Conservation (phyloP, 148 eudicot species). For the Rhododendron kiyosumense region DNA sequence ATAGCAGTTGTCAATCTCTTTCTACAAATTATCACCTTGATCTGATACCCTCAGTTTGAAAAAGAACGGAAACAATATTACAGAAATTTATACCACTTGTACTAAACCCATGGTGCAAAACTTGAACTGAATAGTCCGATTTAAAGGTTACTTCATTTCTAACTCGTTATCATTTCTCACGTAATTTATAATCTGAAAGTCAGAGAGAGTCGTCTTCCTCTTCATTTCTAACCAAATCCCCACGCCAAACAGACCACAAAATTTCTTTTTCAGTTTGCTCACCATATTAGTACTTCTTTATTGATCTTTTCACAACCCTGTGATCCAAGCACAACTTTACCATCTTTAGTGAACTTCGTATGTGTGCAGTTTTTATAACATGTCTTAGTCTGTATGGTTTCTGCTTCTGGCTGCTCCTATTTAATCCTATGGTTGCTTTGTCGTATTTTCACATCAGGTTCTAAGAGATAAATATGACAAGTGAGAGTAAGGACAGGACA, state of each 20-base stretch:
- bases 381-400: neutral
- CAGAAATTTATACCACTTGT: neutral
- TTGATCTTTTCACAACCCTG: neutral
- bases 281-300: neutral
- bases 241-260: neutral
- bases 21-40: neutral
- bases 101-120: neutral
- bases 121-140: neutral
- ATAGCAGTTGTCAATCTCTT: neutral
- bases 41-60: neutral
- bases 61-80: neutral
- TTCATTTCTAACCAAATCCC: neutral
- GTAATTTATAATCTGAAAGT: neutral
- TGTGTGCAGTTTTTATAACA: neutral
- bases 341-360: neutral
- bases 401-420: neutral
- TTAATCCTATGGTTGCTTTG: neutral
- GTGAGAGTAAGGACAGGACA: constrained; percentile 54
- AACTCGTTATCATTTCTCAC: neutral
- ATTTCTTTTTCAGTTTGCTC: neutral
- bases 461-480: constrained; percentile 31
- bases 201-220: neutral
- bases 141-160: neutral
- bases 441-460: neutral
- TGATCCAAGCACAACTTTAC: neutral